Base-by-base conservation (phyloP, 2,329 filamentous ascomycete genomes). In the Apiospora saccharicola region DNA sequence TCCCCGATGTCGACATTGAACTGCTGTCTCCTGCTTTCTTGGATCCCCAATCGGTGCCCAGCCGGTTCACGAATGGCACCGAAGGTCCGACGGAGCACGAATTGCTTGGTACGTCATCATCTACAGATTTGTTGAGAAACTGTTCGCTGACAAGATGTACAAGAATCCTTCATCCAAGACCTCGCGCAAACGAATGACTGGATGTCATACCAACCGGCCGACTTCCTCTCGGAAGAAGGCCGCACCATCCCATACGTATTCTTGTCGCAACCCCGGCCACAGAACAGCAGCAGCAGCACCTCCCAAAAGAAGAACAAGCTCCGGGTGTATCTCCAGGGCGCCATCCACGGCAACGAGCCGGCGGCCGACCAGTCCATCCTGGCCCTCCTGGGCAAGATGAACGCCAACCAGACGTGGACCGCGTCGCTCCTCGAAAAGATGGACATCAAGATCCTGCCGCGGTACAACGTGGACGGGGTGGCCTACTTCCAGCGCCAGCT, bases 181-280 rank as follows among this genome's bases (percentile, higher is more conserved):
- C 77, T 81, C 22, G 75, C 79, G n/a, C 69, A 71, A n/a, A 74
- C 71, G 30, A 80, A 80, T 41, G 72, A 77, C 30, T 80, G 79
- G 78, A 73, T 78, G 49, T 73, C 73, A 41, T 80, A 81, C 67
- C 75, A 78, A 41, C 51, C 75, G 10, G 76, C 77, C 7, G 72
- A 75, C 24, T 80, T 79, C 74, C 76, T 76, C n/a, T 80, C 79
- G 4, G 79, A 81, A 67, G 78, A 79, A 71, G 77, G 76, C 16
- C 77, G 77, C 43, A 34, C 75, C 22, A 76, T 78, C 41, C 78
- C 78, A 0, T 78, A 78, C 26, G 74, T 78, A 1, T 73, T 74
- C 47, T 70, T 79, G 43, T 79, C 78, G 14, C 67, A 13, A 2
- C 68, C 71, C 30, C 49, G 22, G 14, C 53, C 73, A n/a, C n/a